A percentile compares a stretch with the other conserved stretches of the same genome.
Evolutionary conservation across 2,329 filamentous ascomycete genomes (phyloP).

Genomic region (Thermoascus crustaceus): DNA sequence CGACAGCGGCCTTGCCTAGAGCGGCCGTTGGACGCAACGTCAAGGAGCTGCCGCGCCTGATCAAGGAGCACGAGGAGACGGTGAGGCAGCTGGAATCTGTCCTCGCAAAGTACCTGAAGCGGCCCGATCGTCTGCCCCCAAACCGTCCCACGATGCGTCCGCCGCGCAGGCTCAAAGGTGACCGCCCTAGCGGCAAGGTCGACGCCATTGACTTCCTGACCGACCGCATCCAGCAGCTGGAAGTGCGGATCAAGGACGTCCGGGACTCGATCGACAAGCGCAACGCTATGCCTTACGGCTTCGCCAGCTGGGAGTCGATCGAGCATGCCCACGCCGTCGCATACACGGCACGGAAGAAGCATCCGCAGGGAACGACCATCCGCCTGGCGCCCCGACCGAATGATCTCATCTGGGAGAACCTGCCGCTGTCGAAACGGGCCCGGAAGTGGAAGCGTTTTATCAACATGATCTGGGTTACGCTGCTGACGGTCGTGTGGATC

Average conservation of each 20-base stretch:
- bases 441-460: conserved; percentile 65
- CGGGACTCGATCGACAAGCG: conserved; percentile 75
- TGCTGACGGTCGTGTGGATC: conserved; percentile 79
- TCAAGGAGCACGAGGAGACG: conserved; percentile 70
- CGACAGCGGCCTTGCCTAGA: conserved; percentile 68
- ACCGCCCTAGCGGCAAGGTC: conserved; percentile 62
- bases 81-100: conserved; percentile 77
- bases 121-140: conserved; percentile 70
- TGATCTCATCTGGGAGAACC: conserved; percentile 94
- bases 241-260: conserved; percentile 75
- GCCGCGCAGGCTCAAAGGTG: conserved; percentile 68
- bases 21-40: conserved; percentile 86
- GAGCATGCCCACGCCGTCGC: conserved; percentile 81
- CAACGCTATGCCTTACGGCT: conserved; percentile 83
- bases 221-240: conserved; percentile 71
- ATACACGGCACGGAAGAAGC: conserved; percentile 70
- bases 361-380: conserved; percentile 68
- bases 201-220: conserved; percentile 94
- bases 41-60: conserved; percentile 76
- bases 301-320: conserved; percentile 87
- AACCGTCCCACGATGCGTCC: conserved; percentile 71
- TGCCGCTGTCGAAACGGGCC: conserved; percentile 61
- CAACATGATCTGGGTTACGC: conserved; percentile 74
- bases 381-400: conserved; percentile 74
- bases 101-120: conserved; percentile 81